These are phyloP conservation scores for Dendryphion nanum DNA, from an alignment of 2,329 filamentous ascomycete species.

Conservation along the genomic window DNA sequence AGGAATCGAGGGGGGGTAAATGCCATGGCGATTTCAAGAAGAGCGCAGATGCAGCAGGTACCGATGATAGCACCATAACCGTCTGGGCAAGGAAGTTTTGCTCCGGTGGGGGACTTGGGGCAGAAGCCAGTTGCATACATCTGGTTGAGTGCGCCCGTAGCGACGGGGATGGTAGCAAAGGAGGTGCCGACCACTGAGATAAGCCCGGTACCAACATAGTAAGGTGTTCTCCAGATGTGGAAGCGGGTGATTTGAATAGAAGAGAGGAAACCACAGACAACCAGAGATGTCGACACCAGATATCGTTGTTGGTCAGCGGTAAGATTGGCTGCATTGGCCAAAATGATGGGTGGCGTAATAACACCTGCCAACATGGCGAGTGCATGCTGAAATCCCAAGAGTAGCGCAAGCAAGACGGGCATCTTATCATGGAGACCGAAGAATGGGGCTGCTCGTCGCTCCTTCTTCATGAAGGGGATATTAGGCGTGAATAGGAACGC, in stretches of 20 bases:
- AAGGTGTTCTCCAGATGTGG: conserved; percentile 68
- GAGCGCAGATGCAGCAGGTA: conserved; percentile 51
- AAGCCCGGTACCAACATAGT: conserved; percentile 66
- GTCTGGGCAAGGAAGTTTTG: conserved; percentile 69
- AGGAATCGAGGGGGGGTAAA: conserved; percentile 70
- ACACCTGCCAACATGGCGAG: conserved; percentile 68
- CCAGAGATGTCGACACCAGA: conserved; percentile 73
- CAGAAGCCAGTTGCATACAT: conserved; percentile 77
- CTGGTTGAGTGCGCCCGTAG: conserved; percentile 68
- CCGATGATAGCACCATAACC: conserved; percentile 76
- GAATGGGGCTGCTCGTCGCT: conserved; percentile 65
- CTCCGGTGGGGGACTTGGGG: conserved; percentile 59
- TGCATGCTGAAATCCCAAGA: conserved; percentile 77
- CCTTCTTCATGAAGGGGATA: conserved; percentile 75
- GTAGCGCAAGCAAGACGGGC: conserved; percentile 69
- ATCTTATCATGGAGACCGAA: conserved; percentile 80
- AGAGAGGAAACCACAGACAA: conserved; percentile 75
- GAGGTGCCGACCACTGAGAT: conserved; percentile 79
- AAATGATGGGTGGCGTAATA: conserved; percentile 76
- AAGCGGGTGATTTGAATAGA: conserved; percentile 76
- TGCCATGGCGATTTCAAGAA: conserved; percentile 69
- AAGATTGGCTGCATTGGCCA: conserved; percentile 66
- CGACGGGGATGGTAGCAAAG: conserved; percentile 73
- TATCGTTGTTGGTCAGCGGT: conserved; percentile 64
- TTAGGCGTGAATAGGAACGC: conserved; percentile 79